Conservation (phyloP, 257 asterid genomes). For the Schizonepeta tenuifolia region DNA sequence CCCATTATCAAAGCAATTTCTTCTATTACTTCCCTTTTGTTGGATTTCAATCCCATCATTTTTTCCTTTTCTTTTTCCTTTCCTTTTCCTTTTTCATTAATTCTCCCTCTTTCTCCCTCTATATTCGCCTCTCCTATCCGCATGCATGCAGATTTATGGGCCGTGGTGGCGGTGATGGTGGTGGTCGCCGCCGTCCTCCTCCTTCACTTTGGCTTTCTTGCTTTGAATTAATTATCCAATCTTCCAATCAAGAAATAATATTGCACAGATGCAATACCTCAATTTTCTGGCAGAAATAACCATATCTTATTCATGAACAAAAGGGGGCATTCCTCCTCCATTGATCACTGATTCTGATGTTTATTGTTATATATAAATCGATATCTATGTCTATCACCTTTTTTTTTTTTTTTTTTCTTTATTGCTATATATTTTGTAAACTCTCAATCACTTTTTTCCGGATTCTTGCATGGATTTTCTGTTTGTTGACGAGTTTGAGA, state of each 20-base stretch:
- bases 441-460: neutral
- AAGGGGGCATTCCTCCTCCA: constrained; percentile 3
- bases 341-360: neutral
- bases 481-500: constrained; percentile 30
- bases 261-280: neutral
- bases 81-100: constrained; percentile 12
- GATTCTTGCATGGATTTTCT: constrained; percentile 21
- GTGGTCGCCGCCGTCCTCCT: neutral
- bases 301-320: constrained; percentile 6
- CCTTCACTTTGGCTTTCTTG: neutral
- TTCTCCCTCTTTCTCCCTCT: constrained; percentile 27
- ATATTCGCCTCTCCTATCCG: neutral
- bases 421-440: neutral
- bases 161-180: neutral
- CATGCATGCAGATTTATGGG: constrained; percentile 19
- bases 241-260: constrained; percentile 14
- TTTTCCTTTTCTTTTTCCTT: constrained; percentile 3
- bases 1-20: constrained; percentile 60
- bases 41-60: constrained; percentile 33
- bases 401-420: neutral
- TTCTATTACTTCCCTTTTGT: constrained; percentile 47
- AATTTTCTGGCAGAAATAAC: neutral
- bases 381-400: neutral
- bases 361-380: neutral
- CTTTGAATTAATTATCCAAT: constrained; percentile 7